Evolutionary conservation across 2,329 filamentous ascomycete genomes (phyloP).

Genomic region (Domatiomyces catenatus): DNA sequence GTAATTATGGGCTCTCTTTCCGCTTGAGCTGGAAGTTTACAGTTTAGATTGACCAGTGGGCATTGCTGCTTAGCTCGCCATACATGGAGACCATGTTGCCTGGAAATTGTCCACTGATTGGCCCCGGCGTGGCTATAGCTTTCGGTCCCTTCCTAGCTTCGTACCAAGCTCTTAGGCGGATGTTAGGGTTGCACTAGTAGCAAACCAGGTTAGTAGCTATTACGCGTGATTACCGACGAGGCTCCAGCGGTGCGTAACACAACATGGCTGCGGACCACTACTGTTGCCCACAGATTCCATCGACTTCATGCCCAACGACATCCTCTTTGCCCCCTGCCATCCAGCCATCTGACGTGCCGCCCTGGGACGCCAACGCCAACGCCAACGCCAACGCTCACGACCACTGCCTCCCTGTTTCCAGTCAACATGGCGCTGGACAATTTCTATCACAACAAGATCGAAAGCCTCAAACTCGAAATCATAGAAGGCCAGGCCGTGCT

Average conservation of each 20-base stretch:
- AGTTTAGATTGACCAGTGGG: too few species aligned
- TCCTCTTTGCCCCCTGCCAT: neutral
- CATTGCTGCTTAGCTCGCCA: neutral
- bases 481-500: slow-evolving; percentile 95
- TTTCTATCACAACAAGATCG: slow-evolving; percentile 99
- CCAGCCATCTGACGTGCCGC: neutral
- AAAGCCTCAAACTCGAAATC: slow-evolving; percentile 99
- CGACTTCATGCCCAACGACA: neutral
- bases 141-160: neutral
- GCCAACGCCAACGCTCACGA: too few species aligned
- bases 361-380: too few species aligned
- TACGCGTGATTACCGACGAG: neutral
- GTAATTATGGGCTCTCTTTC: too few species aligned
- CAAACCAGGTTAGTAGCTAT: neutral
- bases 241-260: neutral
- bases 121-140: neutral
- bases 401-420: neutral
- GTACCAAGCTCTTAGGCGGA: neutral
- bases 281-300: neutral
- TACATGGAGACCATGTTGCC: neutral
- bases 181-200: too few species aligned
- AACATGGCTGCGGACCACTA: neutral
- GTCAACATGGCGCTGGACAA: slow-evolving; percentile 84
- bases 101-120: neutral
- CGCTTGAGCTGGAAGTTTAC: too few species aligned